Evolutionary conservation across 805 yeast species (phyloP).

Genomic region (Kodamaea leandrae): DNA sequence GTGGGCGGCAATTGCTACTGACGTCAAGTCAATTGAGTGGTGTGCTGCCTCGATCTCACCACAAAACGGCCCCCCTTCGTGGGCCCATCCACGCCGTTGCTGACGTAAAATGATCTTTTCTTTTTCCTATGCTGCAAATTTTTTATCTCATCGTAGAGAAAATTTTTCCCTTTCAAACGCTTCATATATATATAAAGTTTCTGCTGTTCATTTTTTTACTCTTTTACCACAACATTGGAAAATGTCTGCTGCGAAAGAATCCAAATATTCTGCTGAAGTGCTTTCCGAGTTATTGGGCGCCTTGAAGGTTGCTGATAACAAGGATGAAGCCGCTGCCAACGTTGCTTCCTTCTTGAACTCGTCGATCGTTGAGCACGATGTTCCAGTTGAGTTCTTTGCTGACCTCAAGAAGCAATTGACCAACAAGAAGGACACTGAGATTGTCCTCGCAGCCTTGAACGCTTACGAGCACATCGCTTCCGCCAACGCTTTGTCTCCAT

Average conservation of each 20-base stretch:
- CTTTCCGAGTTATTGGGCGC: constrained; percentile 90
- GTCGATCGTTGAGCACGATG: constrained; percentile 97
- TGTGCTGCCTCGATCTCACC: no score
- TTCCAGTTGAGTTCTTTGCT: constrained; percentile 83
- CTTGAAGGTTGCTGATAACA: constrained; percentile 88
- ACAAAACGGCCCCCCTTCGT: no score
- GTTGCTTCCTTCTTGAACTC: constrained; percentile 94
- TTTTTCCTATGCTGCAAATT: constrained; percentile 6
- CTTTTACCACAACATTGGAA: constrained; percentile 28
- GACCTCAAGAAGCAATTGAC: constrained; percentile 72
- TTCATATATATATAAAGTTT: constrained; percentile 9
- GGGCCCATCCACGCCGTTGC: not conserved
- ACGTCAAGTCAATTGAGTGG: no score
- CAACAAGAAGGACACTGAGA: constrained; percentile 70
- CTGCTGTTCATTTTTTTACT: constrained; percentile 13
- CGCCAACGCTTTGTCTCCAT: constrained; percentile 73
- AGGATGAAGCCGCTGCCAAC: constrained; percentile 82
- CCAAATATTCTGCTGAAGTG: constrained; percentile 70
- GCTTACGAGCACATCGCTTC: constrained; percentile 86
- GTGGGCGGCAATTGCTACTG: no score
- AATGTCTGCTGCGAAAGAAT: constrained; percentile 57
- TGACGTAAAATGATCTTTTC: constrained; percentile 1
- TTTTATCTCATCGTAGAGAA: constrained; percentile 11
- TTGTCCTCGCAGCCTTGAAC: constrained; percentile 74
- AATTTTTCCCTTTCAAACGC: constrained; percentile 6